These are phyloP conservation scores for Dacryopinax spathularia DNA, from an alignment of 768 basidiomycete genomes.

Conservation along the genomic window DNA sequence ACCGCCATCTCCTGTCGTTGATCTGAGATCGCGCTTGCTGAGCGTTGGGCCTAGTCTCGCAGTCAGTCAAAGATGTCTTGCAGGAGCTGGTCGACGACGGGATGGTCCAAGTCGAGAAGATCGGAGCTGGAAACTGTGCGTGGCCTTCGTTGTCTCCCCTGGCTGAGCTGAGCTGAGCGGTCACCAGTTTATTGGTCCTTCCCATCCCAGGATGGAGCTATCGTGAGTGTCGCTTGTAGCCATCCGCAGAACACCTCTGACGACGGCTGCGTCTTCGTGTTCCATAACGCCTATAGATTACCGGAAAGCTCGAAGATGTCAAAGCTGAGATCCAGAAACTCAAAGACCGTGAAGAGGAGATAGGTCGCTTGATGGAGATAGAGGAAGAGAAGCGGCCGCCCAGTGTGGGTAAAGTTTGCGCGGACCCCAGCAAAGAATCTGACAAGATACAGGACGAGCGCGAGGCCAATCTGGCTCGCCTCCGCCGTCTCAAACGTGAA, in stretches of 20 bases:
- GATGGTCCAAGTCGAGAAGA: constrained; percentile 77
- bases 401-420: not conserved
- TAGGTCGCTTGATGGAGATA: constrained; percentile 28
- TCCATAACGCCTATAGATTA: not conserved
- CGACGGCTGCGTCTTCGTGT: not conserved
- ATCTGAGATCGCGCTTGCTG: not conserved
- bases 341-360: constrained; percentile 40
- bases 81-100: constrained; percentile 79
- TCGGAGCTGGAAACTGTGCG: constrained; percentile 87
- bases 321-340: constrained; percentile 36
- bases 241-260: not conserved
- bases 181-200: constrained; percentile 85
- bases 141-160: constrained; percentile 5
- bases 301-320: constrained; percentile 30
- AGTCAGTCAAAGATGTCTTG: constrained; percentile 82
- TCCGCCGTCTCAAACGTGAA: constrained; percentile 36
- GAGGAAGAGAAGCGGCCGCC: not conserved
- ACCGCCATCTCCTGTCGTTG: not conserved
- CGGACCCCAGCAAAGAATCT: not conserved
- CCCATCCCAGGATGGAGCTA: constrained; percentile 71
- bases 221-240: constrained; percentile 34
- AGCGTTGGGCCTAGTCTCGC: constrained; percentile 43
- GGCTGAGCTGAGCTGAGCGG: constrained; percentile 14
- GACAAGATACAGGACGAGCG: constrained; percentile 40
- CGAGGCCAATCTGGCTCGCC: constrained; percentile 35